Evolutionary conservation across 202 grass and related monocot genomes (phyloP), one percentile per base, ranked within the genome.

Genomic region (Hordeum pubiflorum): DNA sequence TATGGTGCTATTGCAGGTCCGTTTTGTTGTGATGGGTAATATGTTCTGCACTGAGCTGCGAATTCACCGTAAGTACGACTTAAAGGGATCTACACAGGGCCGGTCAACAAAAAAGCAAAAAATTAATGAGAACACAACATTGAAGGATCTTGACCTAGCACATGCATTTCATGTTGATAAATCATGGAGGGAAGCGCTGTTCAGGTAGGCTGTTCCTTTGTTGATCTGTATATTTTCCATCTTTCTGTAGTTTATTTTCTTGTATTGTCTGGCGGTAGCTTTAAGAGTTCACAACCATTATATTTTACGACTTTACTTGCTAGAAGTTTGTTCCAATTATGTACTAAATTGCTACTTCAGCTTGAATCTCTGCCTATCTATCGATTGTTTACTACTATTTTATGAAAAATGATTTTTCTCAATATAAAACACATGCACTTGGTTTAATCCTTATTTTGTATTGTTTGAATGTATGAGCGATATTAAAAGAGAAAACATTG

Each of bases 21-120:
- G 96, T 38, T 99, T 99, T 88, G 92, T 95, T 57, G 92, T 99
- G 38, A 99, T 99, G 92, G 96, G 96, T 54, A 99, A 99, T 82
- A 99, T 99, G 92, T 99, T 99, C 72, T 91, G 96, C 74, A 99
- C 92, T 17, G 96, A 95, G 68, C 75, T 99, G 59, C 84, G 88
- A 34, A 99, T 99, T 83, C 96, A 95, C 59, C 92, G 87, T 37
- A 92, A 94, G 85, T 99, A 99, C 27, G 96, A 99, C 74, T 90
- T 99, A 61, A 95, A 99, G 76, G 96, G 96, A 32, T 99, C 96
- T 58, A 90, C 89, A 61, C 90, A 93, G 84, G 96, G 96, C 34
- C 90, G 96, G 65, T 99, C 80, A 57, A 99, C 96, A 32, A 95
- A 86, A 64, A 99, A 85, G 37, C 74, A 88, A 84, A 93, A 99